A percentile compares a stretch with the other conserved stretches of the same genome.
Evolutionary conservation across 106 monocot species (phyloP).

Genomic region (Dendrobium catenatum): DNA sequence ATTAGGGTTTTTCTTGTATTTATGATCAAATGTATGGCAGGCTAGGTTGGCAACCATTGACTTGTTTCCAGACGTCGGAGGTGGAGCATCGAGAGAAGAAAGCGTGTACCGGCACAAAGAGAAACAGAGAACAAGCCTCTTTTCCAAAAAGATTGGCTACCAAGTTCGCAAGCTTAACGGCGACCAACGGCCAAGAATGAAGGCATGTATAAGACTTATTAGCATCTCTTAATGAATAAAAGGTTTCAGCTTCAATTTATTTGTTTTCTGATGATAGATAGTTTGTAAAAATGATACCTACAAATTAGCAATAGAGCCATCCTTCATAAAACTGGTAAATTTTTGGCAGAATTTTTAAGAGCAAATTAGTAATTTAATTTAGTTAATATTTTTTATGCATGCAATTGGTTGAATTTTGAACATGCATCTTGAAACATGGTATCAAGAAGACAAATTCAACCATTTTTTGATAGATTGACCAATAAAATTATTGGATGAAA

Average conservation of each 20-base stretch:
- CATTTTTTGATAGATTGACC: no score
- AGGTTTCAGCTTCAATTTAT: background rate
- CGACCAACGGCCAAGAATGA: constrained; percentile 53
- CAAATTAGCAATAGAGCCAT: no score
- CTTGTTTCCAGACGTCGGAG: constrained; percentile 31
- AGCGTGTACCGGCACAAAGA: constrained; percentile 63
- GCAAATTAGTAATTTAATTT: no score
- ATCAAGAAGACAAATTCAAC: no score
- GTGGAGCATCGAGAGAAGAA: constrained; percentile 34
- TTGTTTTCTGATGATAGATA: no score
- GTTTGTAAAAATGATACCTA: no score
- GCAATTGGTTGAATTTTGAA: no score
- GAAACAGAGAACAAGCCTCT: constrained; percentile 56
- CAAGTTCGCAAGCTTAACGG: constrained; percentile 71
- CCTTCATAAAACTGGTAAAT: no score
- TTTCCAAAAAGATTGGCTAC: constrained; percentile 68
- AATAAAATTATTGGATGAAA: no score
- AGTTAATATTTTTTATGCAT: no score
- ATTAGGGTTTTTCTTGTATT: background rate
- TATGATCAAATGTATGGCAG: constrained; percentile 25
- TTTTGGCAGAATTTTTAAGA: no score
- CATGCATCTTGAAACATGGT: no score
- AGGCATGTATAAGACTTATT: constrained; percentile 24
- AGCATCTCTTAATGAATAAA: background rate
- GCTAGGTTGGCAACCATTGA: constrained; percentile 43